Base-by-base conservation (phyloP, 495 filamentous ascomycete genomes). In the Podospora australis region DNA sequence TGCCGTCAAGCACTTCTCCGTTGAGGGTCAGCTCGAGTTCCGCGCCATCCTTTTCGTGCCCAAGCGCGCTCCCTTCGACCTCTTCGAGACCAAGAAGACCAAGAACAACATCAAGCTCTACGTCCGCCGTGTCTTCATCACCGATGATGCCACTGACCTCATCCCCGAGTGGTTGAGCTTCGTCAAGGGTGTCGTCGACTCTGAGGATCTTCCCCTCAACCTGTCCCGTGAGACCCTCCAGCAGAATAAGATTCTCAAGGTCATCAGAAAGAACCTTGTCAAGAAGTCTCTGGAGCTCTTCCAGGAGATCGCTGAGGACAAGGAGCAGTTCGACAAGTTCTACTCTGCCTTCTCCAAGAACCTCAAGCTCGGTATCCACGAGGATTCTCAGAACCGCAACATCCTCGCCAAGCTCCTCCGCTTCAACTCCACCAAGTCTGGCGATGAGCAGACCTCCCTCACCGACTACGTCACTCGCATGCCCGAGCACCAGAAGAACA, bases 81-180 rank as follows among this genome's bases (percentile, higher is more conserved):
- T 98, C 48, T 98, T 98, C 75, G 92, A 98, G 83, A 96, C 94
- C 57, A 98, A 98, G 87, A 94, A 95, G 84, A 96, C 90, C 66
- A 98, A 98, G 88, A 97, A 96, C 83, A 98, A 98, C 86, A 97
- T 98, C 81, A 98, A 98, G 81, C 84, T 98, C 62, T 98, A 98
- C 74, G 92, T 98, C 59, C 92, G 92, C 70, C 94, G 92, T 70
- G 92, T 98, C 72, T 98, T 98, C 84, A 98, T 98, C 79, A 98
- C 92, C 47, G 92, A 98, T 59, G 92, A 98, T 75, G 90, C 90
- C 55, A 97, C 91, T 63, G 92, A 98, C 68, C 84, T 98, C 74
- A 94, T 98, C 58, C 92, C 92, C 52, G 92, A 98, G 79, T 98
- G 92, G 92, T 85, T 98, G 65, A 80, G 88, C 76, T 98, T 98